These are phyloP conservation scores for Trypanosoma avium DNA, from an alignment of 208 protist species.

Conservation along the genomic window DNA sequence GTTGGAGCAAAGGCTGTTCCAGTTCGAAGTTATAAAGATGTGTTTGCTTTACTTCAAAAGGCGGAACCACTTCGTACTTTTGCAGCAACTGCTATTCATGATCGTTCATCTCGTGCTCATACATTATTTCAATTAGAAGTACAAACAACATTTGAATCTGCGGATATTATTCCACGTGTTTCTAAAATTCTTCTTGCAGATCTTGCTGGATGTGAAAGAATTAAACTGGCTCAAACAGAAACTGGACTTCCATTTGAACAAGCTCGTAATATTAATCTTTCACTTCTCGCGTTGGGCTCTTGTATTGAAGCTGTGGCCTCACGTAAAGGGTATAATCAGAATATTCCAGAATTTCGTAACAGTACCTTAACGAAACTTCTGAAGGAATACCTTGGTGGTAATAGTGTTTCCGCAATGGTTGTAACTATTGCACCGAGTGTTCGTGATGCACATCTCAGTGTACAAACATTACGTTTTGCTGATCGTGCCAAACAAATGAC, in stretches of 20 bases:
- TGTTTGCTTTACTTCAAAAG: slow-evolving; percentile 76
- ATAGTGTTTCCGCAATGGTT: slow-evolving; percentile 82
- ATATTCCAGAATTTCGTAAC: slow-evolving; percentile 82
- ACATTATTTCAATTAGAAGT: slow-evolving; percentile 83
- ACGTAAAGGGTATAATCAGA: slow-evolving; percentile 36
- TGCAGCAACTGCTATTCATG: slow-evolving; percentile 85
- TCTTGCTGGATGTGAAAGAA: slow-evolving; percentile 81
- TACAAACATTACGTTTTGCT: slow-evolving; percentile 85
- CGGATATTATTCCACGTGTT: slow-evolving; percentile 52
- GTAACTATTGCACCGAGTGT: slow-evolving; percentile 73
- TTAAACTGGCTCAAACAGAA: slow-evolving; percentile 74
- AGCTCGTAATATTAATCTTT: slow-evolving; percentile 86
- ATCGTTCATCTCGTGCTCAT: slow-evolving; percentile 81
- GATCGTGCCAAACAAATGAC: slow-evolving; percentile 86
- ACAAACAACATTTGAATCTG: slow-evolving; percentile 57
- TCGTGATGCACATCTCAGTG: slow-evolving; percentile 68
- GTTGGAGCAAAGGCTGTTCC: slow-evolving; percentile 76
- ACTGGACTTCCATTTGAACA: slow-evolving; percentile 73
- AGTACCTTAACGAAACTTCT: slow-evolving; percentile 85
- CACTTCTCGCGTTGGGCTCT: slow-evolving; percentile 70
- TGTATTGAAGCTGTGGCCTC: slow-evolving; percentile 82
- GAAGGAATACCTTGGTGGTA: slow-evolving; percentile 86
- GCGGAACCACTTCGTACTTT: slow-evolving; percentile 88
- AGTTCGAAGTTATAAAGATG: slow-evolving; percentile 79
- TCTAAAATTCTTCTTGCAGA: slow-evolving; percentile 78